These are phyloP conservation scores for Podospora didyma DNA, from an alignment of 495 filamentous ascomycete genomes.

Conservation along the genomic window DNA sequence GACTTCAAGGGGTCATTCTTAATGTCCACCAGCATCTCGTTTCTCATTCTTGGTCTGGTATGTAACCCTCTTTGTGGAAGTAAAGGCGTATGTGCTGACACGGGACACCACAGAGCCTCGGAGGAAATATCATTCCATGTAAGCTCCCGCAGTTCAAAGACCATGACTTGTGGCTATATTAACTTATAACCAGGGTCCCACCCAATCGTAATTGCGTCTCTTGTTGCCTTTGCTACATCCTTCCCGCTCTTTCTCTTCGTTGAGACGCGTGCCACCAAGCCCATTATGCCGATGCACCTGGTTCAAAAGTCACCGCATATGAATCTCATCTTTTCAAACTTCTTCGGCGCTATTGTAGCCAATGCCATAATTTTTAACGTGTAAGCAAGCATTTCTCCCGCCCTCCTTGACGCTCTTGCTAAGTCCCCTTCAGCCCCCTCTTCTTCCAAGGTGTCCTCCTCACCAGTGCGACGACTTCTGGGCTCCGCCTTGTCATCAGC, in stretches of 20 bases:
- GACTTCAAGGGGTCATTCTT: constrained; percentile 64
- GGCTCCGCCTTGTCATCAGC: constrained; percentile 62
- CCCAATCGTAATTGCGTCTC: constrained; percentile 61
- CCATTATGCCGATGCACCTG: constrained; percentile 69
- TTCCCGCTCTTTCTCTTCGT: constrained; percentile 58
- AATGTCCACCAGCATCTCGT: constrained; percentile 59
- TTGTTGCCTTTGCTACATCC: constrained; percentile 52
- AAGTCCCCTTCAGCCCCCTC: constrained; percentile 45
- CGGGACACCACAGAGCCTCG: constrained; percentile 52
- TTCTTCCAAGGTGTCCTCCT: constrained; percentile 80
- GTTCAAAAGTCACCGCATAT: constrained; percentile 56
- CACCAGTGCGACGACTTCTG: constrained; percentile 64
- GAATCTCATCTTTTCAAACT: constrained; percentile 67
- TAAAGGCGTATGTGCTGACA: neutral
- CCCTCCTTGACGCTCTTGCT: neutral
- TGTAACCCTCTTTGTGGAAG: constrained; percentile 14
- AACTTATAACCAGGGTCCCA: constrained; percentile 49
- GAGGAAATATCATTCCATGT: constrained; percentile 70
- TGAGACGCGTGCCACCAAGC: constrained; percentile 55
- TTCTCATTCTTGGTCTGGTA: constrained; percentile 66
- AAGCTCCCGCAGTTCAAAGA: constrained; percentile 7
- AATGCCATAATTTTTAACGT: constrained; percentile 75
- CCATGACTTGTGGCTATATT: neutral
- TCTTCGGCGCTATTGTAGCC: constrained; percentile 57
- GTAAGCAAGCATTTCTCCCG: no score